Base-by-base conservation (phyloP, 163 green algal species). In the Botryococcus braunii region DNA sequence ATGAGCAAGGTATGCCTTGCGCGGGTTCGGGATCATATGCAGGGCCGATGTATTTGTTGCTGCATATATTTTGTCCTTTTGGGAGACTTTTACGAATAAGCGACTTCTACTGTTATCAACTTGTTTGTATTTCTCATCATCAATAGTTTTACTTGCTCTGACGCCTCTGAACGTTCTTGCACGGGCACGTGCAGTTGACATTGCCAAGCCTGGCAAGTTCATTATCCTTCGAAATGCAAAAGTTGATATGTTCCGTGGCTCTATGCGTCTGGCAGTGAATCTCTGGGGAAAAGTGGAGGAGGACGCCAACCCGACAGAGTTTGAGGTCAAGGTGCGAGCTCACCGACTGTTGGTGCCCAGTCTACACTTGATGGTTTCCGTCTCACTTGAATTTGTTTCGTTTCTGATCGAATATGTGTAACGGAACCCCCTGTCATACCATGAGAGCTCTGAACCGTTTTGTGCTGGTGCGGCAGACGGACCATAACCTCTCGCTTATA, bases 401-500 rank as follows among this genome's bases (percentile, higher is more conserved):
- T n/a, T n/a, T n/a, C n/a, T n/a, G n/a, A n/a, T n/a, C n/a, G n/a
- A n/a, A n/a, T n/a, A n/a, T n/a, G n/a, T n/a, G n/a, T n/a, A n/a
- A n/a, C n/a, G n/a, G n/a, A n/a, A n/a, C n/a, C n/a, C n/a, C n/a
- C n/a, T n/a, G n/a, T n/a, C n/a, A n/a, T n/a, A n/a, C n/a, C n/a
- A n/a, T n/a, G n/a, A n/a, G n/a, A n/a, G n/a, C n/a, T n/a, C n/a
- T n/a, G n/a, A n/a, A n/a, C n/a, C n/a, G n/a, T n/a, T n/a, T n/a
- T n/a, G 35, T 31, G 34, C 34, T 40, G 46, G 9, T 3, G 23
- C 6, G 74, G 70, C 80, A 90, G 85, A 66, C 66, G 31, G 89
- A 93, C 59, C 87, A 91, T 79, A 96, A 96, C 75, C 74, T 96
- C 35, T 95, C 86, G 0, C 66, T 88, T 27, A 71, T 96, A 5